phyloP scores from a whole-genome alignment of 2,329 filamentous ascomycete genomes.

The Chrysoporthe deuterocubensis region DNA sequence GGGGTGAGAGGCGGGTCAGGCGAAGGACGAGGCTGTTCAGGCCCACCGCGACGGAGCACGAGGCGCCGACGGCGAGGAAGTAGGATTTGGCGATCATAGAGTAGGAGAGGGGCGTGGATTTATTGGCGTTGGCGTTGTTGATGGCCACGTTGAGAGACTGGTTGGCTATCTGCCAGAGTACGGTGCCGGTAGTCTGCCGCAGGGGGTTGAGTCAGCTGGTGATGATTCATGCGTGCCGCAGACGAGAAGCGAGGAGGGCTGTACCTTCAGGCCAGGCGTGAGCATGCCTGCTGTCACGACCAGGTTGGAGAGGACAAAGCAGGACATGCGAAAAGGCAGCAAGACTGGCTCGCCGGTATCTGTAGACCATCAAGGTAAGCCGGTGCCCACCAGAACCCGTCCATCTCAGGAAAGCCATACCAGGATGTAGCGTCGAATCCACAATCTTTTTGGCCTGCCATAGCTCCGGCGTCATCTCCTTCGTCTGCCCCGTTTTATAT shows the following conservation, averaged over 20 bases:
- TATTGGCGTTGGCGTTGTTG: constrained; percentile 98
- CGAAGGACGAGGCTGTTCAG: constrained; percentile 89
- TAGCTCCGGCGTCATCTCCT: constrained; percentile 83
- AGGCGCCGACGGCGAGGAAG: constrained; percentile 86
- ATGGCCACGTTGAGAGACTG: constrained; percentile 98
- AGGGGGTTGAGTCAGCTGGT: not conserved
- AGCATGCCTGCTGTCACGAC: constrained; percentile 97
- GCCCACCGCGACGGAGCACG: constrained; percentile 90
- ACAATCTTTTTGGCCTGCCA: constrained; percentile 98
- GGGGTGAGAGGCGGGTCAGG: constrained; percentile 74
- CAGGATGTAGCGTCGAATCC: constrained; percentile 93
- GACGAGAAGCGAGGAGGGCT: constrained; percentile 31
- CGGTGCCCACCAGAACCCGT: constrained; percentile 15
- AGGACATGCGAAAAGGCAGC: constrained; percentile 96
- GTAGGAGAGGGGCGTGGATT: constrained; percentile 85
- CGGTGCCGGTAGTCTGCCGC: constrained; percentile 73
- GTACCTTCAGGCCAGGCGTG: constrained; percentile 78
- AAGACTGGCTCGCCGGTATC: constrained; percentile 93
- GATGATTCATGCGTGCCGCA: not conserved
- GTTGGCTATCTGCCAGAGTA: constrained; percentile 94
- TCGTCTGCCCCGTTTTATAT: constrained; percentile 84
- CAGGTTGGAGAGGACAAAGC: constrained; percentile 90
- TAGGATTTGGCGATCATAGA: constrained; percentile 87
- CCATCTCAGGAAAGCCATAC: constrained; percentile 52
- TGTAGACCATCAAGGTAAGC: constrained; percentile 40